Evolutionary conservation across 768 basidiomycete species (phyloP), one percentile per base, ranked within the genome.

Genomic region (Kwoniella europaea): DNA sequence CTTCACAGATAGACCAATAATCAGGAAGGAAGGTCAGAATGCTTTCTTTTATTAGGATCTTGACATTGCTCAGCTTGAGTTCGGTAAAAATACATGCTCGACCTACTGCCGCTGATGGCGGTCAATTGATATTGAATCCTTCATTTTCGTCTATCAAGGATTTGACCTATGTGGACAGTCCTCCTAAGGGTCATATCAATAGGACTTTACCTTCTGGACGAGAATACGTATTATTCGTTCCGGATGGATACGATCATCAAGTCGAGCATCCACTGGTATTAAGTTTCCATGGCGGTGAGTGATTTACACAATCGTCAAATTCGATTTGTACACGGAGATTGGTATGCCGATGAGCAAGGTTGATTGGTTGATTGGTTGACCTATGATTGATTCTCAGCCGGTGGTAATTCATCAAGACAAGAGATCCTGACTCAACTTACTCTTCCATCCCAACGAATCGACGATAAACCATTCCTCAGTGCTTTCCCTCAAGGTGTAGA

Each of bases 231-330:
- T 50, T 68, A 10, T 61, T 61, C 50, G 67, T 68, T 54, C 67
- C 67, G 16, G 59, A 52, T 15, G 59, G 29, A 15, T 68, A 68
- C 41, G 67, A 41, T 18, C 67, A 61, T 27, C 41, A 52, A 7
- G 53, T 68, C 13, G 42, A 68, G 16, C 72, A 76, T 65, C 75
- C 75, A 1, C 35, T 73, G 7, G 72, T 76, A 7, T 43, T 76
- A 22, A 76, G 75, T 55, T 76, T 76, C 62, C 75, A 76, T 54
- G 75, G 75, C 18, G 75, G 75, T 76, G 65, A 69, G 72, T 71
- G 4, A 35, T 35, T 4, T 4, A 35, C 0, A 7, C 35, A 9
- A 7, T 44, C 6, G 4, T 4, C 20, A n/a, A n/a, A n/a, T n/a
- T n/a, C n/a, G n/a, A n/a, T n/a, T n/a, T n/a, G n/a, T n/a, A n/a